These are phyloP conservation scores for Anacardium occidentale DNA, from an alignment of 345 rosid species.

Conservation along the genomic window DNA sequence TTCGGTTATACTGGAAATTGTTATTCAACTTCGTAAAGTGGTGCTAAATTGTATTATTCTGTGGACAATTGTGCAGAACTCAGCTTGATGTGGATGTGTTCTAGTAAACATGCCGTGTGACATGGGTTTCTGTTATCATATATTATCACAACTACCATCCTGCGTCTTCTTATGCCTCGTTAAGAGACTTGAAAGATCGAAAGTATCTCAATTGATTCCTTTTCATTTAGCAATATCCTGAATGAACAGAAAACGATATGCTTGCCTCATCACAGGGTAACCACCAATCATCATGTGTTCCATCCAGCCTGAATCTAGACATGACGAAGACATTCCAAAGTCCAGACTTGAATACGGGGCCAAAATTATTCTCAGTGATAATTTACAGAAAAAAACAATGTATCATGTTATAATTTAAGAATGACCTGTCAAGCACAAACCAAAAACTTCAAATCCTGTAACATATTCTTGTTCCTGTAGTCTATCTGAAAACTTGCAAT, in stretches of 20 bases:
- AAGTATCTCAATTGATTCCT: no score
- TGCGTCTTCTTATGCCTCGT: not conserved
- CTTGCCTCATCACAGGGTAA: not conserved
- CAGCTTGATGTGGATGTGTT: constrained; percentile 11
- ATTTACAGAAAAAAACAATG: not conserved
- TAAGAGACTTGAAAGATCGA: not conserved
- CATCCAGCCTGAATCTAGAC: no score
- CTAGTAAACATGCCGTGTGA: not conserved
- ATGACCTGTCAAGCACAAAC: not conserved
- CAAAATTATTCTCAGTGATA: not conserved
- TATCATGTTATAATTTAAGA: not conserved
- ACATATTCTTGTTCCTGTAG: constrained; percentile 4
- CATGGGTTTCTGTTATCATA: not conserved
- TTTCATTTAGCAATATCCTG: no score
- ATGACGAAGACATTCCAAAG: not conserved
- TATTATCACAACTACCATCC: not conserved
- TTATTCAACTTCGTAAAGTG: constrained; percentile 13
- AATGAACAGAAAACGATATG: no score
- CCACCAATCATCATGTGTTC: not conserved
- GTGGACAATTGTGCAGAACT: constrained; percentile 10
- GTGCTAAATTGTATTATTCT: not conserved
- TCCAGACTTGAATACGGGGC: not conserved
- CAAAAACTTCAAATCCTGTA: not conserved
- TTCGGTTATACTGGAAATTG: constrained; percentile 37
- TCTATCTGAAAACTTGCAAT: constrained; percentile 9